These are phyloP conservation scores for Trifolium subterraneum DNA, from an alignment of 306 rosid genomes.

Conservation along the genomic window DNA sequence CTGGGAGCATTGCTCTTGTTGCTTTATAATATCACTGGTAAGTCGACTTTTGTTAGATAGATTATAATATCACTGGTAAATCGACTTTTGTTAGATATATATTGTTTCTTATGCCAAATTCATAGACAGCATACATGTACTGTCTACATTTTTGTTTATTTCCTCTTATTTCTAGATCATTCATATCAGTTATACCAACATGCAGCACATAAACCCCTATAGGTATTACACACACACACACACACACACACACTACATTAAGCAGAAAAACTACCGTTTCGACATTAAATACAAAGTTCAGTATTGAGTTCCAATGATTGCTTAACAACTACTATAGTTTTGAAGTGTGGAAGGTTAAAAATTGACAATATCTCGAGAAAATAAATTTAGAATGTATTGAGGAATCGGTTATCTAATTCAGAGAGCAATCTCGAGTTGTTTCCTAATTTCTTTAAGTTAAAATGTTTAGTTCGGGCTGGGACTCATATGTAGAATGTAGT, in stretches of 20 bases:
- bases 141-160: not conserved
- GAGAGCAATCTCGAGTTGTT: not conserved
- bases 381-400: conserved; percentile 9
- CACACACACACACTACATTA: not conserved
- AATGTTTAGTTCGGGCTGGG: conserved; percentile 6
- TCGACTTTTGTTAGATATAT: not conserved
- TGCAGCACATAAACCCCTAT: not conserved
- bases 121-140: not conserved
- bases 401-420: conserved; percentile 2
- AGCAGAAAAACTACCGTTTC: not conserved
- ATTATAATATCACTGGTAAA: not conserved
- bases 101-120: conserved; percentile 1
- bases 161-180: not conserved
- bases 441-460: conserved; percentile 1
- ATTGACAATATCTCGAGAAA: conserved; percentile 8
- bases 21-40: not conserved
- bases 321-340: not conserved
- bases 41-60: not conserved
- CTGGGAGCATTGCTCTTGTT: not conserved
- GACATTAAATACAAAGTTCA: not conserved
- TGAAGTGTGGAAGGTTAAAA: conserved; percentile 14
- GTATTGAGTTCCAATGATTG: conserved; percentile 17
- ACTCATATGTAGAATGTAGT: conserved; percentile 8
- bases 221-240: not conserved
- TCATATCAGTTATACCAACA: not conserved